Conservation (phyloP, 768 basidiomycete genomes). For the Leccinum rimulosum region DNA sequence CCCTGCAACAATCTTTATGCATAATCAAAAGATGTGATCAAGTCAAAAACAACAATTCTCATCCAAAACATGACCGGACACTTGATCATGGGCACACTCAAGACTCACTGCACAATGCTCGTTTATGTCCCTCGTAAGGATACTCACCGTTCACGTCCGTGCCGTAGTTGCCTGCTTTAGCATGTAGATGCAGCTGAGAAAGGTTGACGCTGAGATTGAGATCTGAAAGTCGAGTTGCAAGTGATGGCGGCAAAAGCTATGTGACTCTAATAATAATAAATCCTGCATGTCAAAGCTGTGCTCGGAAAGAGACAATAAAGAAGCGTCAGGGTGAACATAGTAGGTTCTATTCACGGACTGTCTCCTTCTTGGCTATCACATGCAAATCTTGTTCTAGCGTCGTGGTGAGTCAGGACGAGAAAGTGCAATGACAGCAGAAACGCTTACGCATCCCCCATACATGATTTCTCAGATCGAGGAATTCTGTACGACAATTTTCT, state of each 20-base stretch:
- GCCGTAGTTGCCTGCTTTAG: neutral
- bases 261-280: neutral
- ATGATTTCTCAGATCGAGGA: conserved; percentile 75
- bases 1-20: neutral
- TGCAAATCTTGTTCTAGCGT: conserved; percentile 76
- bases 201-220: neutral
- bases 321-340: neutral
- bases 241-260: neutral
- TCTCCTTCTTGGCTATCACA: conserved; percentile 64
- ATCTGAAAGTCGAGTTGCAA: neutral
- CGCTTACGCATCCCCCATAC: conserved; percentile 87
- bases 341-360: conserved; percentile 50
- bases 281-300: neutral
- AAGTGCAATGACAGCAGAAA: neutral
- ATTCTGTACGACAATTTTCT: conserved; percentile 45
- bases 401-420: neutral
- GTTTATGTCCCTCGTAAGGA: neutral
- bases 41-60: neutral
- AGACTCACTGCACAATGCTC: neutral
- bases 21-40: neutral
- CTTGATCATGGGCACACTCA: neutral
- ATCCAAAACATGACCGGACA: neutral
- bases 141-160: neutral
- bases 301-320: neutral
- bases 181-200: neutral